A percentile compares a stretch with the other conserved stretches of the same genome.
Evolutionary conservation across 2,329 filamentous ascomycete species (phyloP).

Genomic region (Apiospora arundinis): DNA sequence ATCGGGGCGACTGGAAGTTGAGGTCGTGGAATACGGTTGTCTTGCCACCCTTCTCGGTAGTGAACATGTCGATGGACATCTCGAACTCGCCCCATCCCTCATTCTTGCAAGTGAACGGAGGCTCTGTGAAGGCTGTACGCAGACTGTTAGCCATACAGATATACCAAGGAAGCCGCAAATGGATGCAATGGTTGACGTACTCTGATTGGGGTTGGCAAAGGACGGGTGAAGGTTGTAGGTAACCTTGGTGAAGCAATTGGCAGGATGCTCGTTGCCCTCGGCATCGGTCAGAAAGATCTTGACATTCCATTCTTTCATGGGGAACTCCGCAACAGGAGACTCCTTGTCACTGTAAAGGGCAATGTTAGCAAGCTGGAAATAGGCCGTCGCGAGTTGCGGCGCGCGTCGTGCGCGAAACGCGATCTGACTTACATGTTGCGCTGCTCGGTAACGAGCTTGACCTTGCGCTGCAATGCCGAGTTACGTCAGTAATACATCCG

Average conservation of each 20-base stretch:
- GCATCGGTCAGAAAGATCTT: conserved; percentile 85
- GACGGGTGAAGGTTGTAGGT: conserved; percentile 93
- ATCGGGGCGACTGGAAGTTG: conserved; percentile 83
- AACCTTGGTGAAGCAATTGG: conserved; percentile 88
- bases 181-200: conserved; percentile 57
- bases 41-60: conserved; percentile 85
- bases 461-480: conserved; percentile 70
- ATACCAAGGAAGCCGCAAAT: conserved; percentile 11
- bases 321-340: conserved; percentile 83
- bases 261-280: conserved; percentile 81
- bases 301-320: conserved; percentile 92
- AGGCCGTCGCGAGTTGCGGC: background rate
- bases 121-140: conserved; percentile 73
- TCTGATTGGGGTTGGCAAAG: conserved; percentile 85
- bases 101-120: conserved; percentile 89
- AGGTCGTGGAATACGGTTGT: conserved; percentile 84
- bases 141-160: background rate
- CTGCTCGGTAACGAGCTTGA: conserved; percentile 95
- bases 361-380: conserved; percentile 30
- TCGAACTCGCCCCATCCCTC: conserved; percentile 99
- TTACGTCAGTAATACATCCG: conserved; percentile 31
- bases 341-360: conserved; percentile 70
- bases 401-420: conserved; percentile 25
- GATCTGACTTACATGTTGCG: conserved; percentile 74
- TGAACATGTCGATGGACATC: conserved; percentile 83